Evolutionary conservation across 2,329 filamentous ascomycete genomes (phyloP).

Genomic region (Ascochyta fabae): DNA sequence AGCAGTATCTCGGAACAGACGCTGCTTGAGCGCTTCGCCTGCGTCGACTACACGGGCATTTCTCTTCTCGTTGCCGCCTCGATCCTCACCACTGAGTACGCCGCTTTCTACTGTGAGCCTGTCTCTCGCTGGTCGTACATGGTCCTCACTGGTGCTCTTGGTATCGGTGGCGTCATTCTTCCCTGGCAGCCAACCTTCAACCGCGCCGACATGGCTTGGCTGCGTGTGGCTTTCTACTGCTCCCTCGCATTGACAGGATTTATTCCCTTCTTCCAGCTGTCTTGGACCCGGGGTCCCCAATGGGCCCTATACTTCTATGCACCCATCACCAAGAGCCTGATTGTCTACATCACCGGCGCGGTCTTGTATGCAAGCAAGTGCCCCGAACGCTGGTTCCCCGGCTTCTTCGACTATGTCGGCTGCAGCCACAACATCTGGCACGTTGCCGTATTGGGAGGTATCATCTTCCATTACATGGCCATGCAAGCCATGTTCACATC

Average conservation of each 20-base stretch:
- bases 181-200: slow-evolving; percentile 98
- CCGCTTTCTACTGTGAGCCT: slow-evolving; percentile 97
- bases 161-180: slow-evolving; percentile 84
- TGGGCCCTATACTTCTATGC: slow-evolving; percentile 92
- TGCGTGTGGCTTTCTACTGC: slow-evolving; percentile 89
- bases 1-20: slow-evolving; percentile 91
- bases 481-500: slow-evolving; percentile 92
- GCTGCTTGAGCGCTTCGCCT: slow-evolving; percentile 92
- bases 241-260: slow-evolving; percentile 87
- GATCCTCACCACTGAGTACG: slow-evolving; percentile 98
- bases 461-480: slow-evolving; percentile 94
- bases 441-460: slow-evolving; percentile 89
- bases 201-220: slow-evolving; percentile 88
- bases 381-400: slow-evolving; percentile 90
- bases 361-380: slow-evolving; percentile 89
- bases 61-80: slow-evolving; percentile 92
- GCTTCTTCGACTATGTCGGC: slow-evolving; percentile 92
- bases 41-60: slow-evolving; percentile 98
- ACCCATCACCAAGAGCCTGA: slow-evolving; percentile 80
- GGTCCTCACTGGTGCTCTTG: slow-evolving; percentile 77
- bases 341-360: slow-evolving; percentile 86
- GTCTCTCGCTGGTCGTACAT: slow-evolving; percentile 87
- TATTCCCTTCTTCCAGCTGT: slow-evolving; percentile 84
- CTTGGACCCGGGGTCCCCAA: slow-evolving; percentile 74
- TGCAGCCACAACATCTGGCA: slow-evolving; percentile 99